phyloP scores from a whole-genome alignment of 2,329 filamentous ascomycete species.

The Zymoseptoria tritici region DNA sequence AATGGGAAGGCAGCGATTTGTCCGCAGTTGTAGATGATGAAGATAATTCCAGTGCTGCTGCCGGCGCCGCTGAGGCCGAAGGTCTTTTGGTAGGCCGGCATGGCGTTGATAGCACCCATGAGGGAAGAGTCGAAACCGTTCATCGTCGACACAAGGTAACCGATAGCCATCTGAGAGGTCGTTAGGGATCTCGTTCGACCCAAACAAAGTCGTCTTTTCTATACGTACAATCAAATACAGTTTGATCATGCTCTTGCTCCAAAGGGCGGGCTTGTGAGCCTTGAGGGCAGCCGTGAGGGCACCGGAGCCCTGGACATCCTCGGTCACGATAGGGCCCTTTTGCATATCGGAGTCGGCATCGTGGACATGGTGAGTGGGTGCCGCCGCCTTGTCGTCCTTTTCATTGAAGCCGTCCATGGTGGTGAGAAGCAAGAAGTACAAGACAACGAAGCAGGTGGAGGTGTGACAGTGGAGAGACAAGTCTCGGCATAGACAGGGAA shows the following conservation, averaged over 20 bases:
- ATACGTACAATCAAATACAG: constrained; percentile 16
- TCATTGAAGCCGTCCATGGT: constrained; percentile 41
- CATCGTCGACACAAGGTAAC: constrained; percentile 19
- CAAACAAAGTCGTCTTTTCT: neutral
- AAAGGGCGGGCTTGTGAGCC: constrained; percentile 16
- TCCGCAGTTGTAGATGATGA: constrained; percentile 39
- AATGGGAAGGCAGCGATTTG: constrained; percentile 46
- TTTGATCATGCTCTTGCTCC: constrained; percentile 19
- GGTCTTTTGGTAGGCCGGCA: constrained; percentile 43
- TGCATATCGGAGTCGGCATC: constrained; percentile 13
- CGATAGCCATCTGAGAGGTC: constrained; percentile 10
- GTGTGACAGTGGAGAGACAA: neutral
- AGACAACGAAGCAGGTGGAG: neutral
- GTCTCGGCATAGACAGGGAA: neutral
- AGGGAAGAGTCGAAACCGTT: constrained; percentile 29
- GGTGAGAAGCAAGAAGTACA: neutral
- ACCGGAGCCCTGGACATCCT: constrained; percentile 17
- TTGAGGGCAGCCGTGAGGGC: constrained; percentile 18
- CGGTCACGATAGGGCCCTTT: constrained; percentile 15
- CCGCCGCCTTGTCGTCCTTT: constrained; percentile 31
- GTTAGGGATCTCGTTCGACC: neutral
- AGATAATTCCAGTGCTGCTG: constrained; percentile 43
- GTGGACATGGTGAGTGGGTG: constrained; percentile 12
- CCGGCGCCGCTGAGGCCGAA: constrained; percentile 44
- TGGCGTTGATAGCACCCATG: constrained; percentile 48